phyloP scores from a whole-genome alignment of 495 filamentous ascomycete species.

The Parachaetomium inaequale region DNA sequence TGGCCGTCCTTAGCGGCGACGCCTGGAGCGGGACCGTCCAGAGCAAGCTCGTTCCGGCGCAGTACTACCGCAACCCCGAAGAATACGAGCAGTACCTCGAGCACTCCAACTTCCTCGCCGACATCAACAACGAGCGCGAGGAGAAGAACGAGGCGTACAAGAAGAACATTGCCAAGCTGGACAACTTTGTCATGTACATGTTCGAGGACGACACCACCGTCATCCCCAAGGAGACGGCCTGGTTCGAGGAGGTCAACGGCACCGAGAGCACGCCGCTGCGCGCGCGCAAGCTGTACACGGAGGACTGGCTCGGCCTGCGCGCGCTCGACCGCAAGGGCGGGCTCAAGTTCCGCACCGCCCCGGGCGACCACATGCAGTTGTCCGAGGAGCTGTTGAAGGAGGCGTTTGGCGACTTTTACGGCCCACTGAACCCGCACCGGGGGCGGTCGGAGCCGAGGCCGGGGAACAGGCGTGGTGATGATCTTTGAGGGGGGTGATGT shows the following conservation, averaged over 20 bases:
- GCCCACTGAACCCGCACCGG: constrained; percentile 37
- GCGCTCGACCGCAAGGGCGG: constrained; percentile 74
- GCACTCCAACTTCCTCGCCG: constrained; percentile 90
- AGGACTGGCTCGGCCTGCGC: constrained; percentile 93
- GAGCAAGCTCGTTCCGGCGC: constrained; percentile 77
- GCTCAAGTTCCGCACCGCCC: constrained; percentile 65
- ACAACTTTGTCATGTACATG: constrained; percentile 83
- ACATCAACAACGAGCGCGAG: constrained; percentile 89
- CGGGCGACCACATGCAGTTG: constrained; percentile 83
- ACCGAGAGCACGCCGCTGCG: constrained; percentile 64
- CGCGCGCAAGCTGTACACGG: constrained; percentile 71
- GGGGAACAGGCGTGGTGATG: background rate
- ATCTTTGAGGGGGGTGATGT: constrained; percentile 22
- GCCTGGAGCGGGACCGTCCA: constrained; percentile 78
- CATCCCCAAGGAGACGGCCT: constrained; percentile 85
- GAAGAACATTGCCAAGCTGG: constrained; percentile 62
- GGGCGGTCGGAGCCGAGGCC: constrained; percentile 25
- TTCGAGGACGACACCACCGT: constrained; percentile 84
- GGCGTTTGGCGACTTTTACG: constrained; percentile 71
- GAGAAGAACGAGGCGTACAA: constrained; percentile 72
- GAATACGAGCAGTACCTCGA: constrained; percentile 73
- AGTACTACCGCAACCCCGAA: constrained; percentile 82
- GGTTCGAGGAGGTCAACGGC: constrained; percentile 84
- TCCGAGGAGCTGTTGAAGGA: constrained; percentile 60
- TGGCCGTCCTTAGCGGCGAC: constrained; percentile 65